Base-by-base conservation (phyloP, 495 filamentous ascomycete species). In the Penicillium salamii region DNA sequence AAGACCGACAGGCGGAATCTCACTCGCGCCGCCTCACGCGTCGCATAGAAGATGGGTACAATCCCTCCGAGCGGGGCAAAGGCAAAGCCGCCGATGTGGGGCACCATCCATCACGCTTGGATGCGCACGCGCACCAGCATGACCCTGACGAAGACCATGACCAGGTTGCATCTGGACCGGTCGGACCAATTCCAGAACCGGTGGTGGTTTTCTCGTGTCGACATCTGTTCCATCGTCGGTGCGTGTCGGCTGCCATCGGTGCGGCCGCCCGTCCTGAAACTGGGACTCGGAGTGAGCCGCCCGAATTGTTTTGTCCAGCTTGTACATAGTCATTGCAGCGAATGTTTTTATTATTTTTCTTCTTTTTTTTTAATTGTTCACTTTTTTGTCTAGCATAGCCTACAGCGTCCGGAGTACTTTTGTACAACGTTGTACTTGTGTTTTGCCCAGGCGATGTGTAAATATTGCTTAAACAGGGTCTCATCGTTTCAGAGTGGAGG, bases 161-260 rank as follows among this genome's bases (percentile, higher is more conserved):
- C 20, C 37, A 37, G 18, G n/a, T 33, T 28, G 12, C 20, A 26
- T 18, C 34, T 40, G 14, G 19, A 4, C 39, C 51, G 14, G 42
- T 38, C 24, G 44, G 20, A 24, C 35, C 26, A 0, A 38, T 15
- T 2, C 45, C 42, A 9, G 72, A 72, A 23, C 67, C 74, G 0
- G 57, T 72, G 11, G 66, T 80, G 12, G 70, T 80, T 1, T 80
- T 80, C 54, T 70, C 77, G n/a, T 80, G 78, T 58, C 69, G 78
- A 53, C 78, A 80, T 58, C 56, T 79, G 41, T 80, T 73, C 53
- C 78, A 80, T 55, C 75, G 71, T 15, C 63, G 61, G 19, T 80
- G 78, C 56, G 60, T 79, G 46, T 40, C 72, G 50, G 57, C 70
- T 8, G 44, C 59, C 3, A 52, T 57, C 31, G 37, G 52, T 19